Percentiles rank a stretch among this genome's conserved stretches.
These are phyloP conservation scores for Fusarium aywerte DNA, from an alignment of 2,329 filamentous ascomycete species.

Conservation along the genomic window DNA sequence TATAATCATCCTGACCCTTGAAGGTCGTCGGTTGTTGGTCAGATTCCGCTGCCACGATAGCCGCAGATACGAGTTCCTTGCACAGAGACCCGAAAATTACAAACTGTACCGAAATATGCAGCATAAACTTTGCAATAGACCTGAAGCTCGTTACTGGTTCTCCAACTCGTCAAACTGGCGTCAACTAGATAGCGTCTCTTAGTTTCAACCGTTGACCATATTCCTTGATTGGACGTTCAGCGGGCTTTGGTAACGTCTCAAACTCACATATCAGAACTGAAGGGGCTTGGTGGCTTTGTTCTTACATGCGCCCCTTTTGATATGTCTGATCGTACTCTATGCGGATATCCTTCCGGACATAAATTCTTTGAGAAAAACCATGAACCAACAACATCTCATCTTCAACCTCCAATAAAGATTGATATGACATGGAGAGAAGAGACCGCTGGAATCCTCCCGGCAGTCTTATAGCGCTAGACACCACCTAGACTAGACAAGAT, in stretches of 20 bases:
- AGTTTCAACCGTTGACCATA: constrained; percentile 5
- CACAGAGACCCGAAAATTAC: constrained; percentile 18
- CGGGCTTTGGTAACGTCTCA: constrained; percentile 15
- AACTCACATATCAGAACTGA: constrained; percentile 24
- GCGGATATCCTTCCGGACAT: background rate
- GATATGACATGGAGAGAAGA: constrained; percentile 2
- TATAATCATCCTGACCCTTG: background rate
- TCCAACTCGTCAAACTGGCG: constrained; percentile 5
- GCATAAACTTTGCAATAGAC: background rate
- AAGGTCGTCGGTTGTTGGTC: background rate
- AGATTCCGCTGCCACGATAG: constrained; percentile 4
- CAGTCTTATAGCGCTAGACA: constrained; percentile 40
- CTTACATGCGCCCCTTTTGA: constrained; percentile 15
- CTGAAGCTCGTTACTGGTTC: constrained; percentile 1
- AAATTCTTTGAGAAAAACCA: background rate
- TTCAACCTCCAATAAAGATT: constrained; percentile 4
- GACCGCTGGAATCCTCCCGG: constrained; percentile 24
- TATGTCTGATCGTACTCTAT: background rate
- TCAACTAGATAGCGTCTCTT: constrained; percentile 11
- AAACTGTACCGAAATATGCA: background rate
- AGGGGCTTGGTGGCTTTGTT: constrained; percentile 2
- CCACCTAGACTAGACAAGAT: constrained; percentile 17
- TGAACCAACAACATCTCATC: background rate
- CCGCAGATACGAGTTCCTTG: background rate
- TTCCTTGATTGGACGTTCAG: background rate